Evolutionary conservation across 2,329 filamentous ascomycete species (phyloP).

Genomic region (Teratosphaeria pseudoeucalypti): DNA sequence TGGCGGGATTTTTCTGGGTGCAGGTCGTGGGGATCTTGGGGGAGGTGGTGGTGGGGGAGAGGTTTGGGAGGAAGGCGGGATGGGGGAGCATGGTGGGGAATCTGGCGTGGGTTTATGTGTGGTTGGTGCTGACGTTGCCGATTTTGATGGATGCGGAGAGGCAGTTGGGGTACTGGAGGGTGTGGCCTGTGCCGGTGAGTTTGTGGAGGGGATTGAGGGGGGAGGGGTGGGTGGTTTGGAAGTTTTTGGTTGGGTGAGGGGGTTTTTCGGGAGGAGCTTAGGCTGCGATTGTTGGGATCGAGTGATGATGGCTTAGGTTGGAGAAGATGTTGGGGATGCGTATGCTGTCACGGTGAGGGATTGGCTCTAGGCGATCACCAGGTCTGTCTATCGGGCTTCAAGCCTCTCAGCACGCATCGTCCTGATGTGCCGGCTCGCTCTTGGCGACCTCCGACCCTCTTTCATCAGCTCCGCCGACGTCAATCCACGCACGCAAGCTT

Average conservation of each 20-base stretch:
- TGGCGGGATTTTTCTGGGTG: constrained; percentile 20
- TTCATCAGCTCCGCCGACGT: no score
- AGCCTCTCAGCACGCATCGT: no score
- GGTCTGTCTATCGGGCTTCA: no score
- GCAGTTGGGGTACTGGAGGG: constrained; percentile 19
- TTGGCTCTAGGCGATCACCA: no score
- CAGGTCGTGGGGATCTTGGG: constrained; percentile 18
- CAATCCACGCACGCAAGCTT: no score
- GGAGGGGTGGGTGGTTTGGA: constrained; percentile 14
- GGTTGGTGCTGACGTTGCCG: constrained; percentile 14
- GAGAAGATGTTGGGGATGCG: no score
- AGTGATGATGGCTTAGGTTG: no score
- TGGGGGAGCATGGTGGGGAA: constrained; percentile 7
- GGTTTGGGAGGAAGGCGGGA: constrained; percentile 1
- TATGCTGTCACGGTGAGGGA: no score
- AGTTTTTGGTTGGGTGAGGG: not conserved
- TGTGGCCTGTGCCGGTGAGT: constrained; percentile 19
- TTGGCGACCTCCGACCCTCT: no score
- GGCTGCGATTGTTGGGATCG: no score
- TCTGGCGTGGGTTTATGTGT: constrained; percentile 13
- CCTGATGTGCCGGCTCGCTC: no score
- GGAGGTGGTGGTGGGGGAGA: constrained; percentile 10
- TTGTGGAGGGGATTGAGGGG: constrained; percentile 11
- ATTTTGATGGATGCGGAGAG: constrained; percentile 15
- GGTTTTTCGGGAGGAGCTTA: no score